phyloP scores from a whole-genome alignment of 257 asterid species.

The Solanum okadae region DNA sequence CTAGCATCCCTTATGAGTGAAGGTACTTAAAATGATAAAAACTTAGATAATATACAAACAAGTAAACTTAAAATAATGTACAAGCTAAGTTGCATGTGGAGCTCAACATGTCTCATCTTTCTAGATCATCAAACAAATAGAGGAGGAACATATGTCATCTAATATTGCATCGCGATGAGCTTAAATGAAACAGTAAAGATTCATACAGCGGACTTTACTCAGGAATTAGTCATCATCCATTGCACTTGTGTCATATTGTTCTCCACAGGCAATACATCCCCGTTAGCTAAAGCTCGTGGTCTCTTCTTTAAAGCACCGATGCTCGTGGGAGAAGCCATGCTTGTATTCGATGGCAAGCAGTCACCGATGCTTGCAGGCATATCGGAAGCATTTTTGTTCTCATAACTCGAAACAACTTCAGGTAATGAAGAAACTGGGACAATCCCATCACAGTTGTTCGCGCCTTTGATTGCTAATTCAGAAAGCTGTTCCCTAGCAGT shows the following conservation, averaged over 20 bases:
- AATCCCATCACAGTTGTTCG: constrained; percentile 32
- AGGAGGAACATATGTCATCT: neutral
- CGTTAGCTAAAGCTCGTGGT: constrained; percentile 30
- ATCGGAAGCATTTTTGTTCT: neutral
- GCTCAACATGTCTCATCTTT: neutral
- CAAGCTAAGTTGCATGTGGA: neutral
- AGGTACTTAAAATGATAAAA: neutral
- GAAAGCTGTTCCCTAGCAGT: constrained; percentile 64
- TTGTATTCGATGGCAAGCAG: constrained; percentile 20
- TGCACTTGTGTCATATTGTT: constrained; percentile 37
- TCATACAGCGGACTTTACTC: neutral
- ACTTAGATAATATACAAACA: neutral
- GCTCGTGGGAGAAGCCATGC: neutral
- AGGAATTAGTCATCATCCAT: constrained; percentile 57
- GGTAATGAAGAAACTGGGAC: constrained; percentile 21
- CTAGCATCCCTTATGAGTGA: neutral
- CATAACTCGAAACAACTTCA: constrained; percentile 17
- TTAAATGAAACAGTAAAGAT: neutral
- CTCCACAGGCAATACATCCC: constrained; percentile 35
- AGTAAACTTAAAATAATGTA: neutral
- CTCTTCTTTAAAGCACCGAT: constrained; percentile 43
- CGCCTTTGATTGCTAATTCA: constrained; percentile 36
- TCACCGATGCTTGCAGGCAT: neutral
- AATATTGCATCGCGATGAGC: neutral
- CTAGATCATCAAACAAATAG: neutral